Evolutionary conservation across 2,329 filamentous ascomycete species (phyloP).

Genomic region (Botrytis porri): DNA sequence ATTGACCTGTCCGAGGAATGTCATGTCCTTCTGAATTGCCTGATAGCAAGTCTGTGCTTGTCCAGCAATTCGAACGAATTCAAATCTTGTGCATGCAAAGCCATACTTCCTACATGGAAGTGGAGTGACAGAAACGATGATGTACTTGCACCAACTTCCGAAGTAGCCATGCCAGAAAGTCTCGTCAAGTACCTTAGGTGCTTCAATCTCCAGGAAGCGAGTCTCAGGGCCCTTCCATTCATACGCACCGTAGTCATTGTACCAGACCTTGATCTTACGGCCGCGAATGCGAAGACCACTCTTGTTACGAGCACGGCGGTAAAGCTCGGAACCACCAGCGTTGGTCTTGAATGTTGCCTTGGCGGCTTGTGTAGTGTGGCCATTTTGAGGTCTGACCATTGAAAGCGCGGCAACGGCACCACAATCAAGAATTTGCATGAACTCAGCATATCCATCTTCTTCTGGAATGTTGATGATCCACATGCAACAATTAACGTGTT

Average conservation of each 20-base stretch:
- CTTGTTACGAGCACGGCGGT: background rate
- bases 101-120: background rate
- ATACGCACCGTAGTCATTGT: slow-evolving; percentile 14
- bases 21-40: slow-evolving; percentile 2
- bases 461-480: slow-evolving; percentile 28
- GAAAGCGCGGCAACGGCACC: slow-evolving; percentile 7
- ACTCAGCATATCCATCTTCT: slow-evolving; percentile 11
- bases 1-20: background rate
- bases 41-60: slow-evolving; percentile 7
- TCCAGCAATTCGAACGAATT: background rate
- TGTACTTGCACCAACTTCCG: slow-evolving; percentile 4
- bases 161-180: slow-evolving; percentile 7
- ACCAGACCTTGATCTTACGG: slow-evolving; percentile 12
- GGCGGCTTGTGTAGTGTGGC: background rate
- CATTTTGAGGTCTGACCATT: background rate
- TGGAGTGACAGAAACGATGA: background rate
- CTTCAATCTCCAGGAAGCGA: slow-evolving; percentile 13
- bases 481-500: slow-evolving; percentile 28
- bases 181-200: background rate
- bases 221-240: slow-evolving; percentile 11
- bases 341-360: slow-evolving; percentile 8
- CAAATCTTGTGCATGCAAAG: background rate
- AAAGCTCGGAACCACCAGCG: background rate
- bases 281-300: background rate
- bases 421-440: slow-evolving; percentile 13